Conservation (phyloP, 2,329 filamentous ascomycete genomes). For the Pestalotiopsis fici region DNA sequence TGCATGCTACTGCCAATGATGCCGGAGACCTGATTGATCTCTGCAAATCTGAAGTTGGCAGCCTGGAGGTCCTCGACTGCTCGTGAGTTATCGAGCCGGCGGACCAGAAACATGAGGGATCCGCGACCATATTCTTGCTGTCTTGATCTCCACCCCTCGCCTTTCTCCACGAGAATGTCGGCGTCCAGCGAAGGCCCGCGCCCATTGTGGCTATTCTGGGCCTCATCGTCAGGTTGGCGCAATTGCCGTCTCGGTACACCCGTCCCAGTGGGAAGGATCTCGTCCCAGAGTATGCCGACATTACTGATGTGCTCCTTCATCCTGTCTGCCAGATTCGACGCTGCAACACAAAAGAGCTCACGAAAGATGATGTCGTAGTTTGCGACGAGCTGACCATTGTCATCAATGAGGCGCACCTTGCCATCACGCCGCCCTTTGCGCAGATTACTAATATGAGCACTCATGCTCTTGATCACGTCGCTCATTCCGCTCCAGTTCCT, state of each 20-base stretch:
- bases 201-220: conserved; percentile 8
- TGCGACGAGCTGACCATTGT: conserved; percentile 58
- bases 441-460: conserved; percentile 62
- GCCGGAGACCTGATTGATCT: conserved; percentile 65
- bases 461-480: conserved; percentile 72
- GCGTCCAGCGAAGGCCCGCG: not conserved
- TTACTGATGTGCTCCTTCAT: conserved; percentile 64
- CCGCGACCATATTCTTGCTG: conserved; percentile 61
- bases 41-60: conserved; percentile 77
- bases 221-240: conserved; percentile 14
- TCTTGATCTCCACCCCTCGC: conserved; percentile 21
- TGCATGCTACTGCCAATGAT: conserved; percentile 75
- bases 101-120: conserved; percentile 79
- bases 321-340: conserved; percentile 69
- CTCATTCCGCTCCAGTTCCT: conserved; percentile 73
- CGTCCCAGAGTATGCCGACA: conserved; percentile 73
- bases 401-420: conserved; percentile 48
- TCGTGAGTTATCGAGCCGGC: conserved; percentile 54
- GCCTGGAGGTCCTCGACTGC: conserved; percentile 68
- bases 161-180: conserved; percentile 44
- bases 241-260: conserved; percentile 20
- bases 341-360: conserved; percentile 81
- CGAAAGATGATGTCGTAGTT: conserved; percentile 78
- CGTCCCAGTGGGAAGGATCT: conserved; percentile 68
- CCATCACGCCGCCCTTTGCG: conserved; percentile 37